These are phyloP conservation scores for Phytopythium ostracodes DNA, from an alignment of 352 stramenopile genomes.

Conservation along the genomic window DNA sequence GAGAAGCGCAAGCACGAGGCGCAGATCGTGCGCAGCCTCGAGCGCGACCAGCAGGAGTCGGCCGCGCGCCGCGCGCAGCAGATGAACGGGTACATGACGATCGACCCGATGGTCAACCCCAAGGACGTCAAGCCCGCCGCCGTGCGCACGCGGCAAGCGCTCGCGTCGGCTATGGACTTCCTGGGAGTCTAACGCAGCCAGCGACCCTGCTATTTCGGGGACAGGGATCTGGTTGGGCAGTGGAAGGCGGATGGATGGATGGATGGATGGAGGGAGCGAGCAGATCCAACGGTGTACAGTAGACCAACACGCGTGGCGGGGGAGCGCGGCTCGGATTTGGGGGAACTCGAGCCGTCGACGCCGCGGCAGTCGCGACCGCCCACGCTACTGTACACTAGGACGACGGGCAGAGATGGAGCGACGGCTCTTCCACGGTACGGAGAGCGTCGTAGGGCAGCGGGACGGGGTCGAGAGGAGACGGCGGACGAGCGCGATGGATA, in stretches of 20 bases:
- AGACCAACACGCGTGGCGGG: constrained; percentile 1
- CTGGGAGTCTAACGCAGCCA: constrained; percentile 54
- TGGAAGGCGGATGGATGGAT: background rate
- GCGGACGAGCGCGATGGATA: background rate
- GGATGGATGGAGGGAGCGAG: background rate
- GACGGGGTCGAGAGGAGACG: background rate
- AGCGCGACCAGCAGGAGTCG: constrained; percentile 59
- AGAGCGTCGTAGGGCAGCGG: background rate
- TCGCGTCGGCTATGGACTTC: constrained; percentile 86
- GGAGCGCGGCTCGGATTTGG: constrained; percentile 1
- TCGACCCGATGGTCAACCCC: constrained; percentile 75
- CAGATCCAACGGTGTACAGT: constrained; percentile 5
- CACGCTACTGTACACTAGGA: constrained; percentile 6
- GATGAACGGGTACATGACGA: constrained; percentile 33
- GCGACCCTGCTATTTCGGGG: background rate
- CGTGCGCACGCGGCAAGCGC: constrained; percentile 69
- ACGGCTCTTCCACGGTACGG: background rate
- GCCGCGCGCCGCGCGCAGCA: constrained; percentile 26
- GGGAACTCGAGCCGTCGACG: background rate
- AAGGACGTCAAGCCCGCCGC: constrained; percentile 74
- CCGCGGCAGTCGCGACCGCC: background rate
- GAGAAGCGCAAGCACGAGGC: constrained; percentile 86
- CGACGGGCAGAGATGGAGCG: background rate
- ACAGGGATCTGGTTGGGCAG: background rate
- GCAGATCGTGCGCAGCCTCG: constrained; percentile 75